Conservation (phyloP, 2,329 filamentous ascomycete species). For the Hymenoscyphus repandus region DNA sequence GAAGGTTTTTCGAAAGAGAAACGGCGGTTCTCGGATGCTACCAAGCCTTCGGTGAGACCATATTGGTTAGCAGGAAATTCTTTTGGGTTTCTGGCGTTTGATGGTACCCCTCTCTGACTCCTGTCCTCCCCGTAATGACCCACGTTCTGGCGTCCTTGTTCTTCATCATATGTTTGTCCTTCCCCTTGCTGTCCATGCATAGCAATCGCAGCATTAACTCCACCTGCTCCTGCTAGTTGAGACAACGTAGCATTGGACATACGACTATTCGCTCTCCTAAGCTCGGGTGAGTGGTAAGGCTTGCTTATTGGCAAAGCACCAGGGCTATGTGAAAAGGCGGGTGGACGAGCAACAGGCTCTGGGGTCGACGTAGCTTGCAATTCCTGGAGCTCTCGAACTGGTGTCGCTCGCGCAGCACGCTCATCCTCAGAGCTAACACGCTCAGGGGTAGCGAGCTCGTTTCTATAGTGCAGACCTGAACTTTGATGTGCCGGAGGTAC, state of each 20-base stretch:
- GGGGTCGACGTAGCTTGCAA: conserved; percentile 55
- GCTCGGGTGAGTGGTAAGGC: conserved; percentile 69
- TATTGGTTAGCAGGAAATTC: conserved; percentile 31
- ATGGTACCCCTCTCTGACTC: conserved; percentile 37
- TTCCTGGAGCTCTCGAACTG: conserved; percentile 47
- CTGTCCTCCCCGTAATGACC: conserved; percentile 28
- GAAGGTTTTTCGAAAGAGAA: conserved; percentile 27
- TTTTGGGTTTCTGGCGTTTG: conserved; percentile 30
- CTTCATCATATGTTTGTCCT: conserved; percentile 16
- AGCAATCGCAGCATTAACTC: conserved; percentile 36
- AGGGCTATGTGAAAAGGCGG: conserved; percentile 72
- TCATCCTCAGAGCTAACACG: conserved; percentile 55
- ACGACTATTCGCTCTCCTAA: conserved; percentile 75
- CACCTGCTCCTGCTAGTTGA: conserved; percentile 69
- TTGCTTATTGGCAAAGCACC: conserved; percentile 63
- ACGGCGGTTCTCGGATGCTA: conserved; percentile 27
- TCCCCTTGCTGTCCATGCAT: conserved; percentile 35
- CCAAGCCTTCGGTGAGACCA: conserved; percentile 31
- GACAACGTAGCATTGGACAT: conserved; percentile 77
- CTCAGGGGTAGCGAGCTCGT: conserved; percentile 45
- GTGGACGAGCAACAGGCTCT: conserved; percentile 72
- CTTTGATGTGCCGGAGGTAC: conserved; percentile 11
- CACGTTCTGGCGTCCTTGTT: conserved; percentile 19
- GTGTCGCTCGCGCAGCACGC: conserved; percentile 32
- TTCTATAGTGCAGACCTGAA: conserved; percentile 36